Percentiles rank a stretch among this genome's conserved stretches.
These are phyloP conservation scores for Saccharomycopsis selenospora DNA, from an alignment of 805 yeast genomes.

Conservation along the genomic window DNA sequence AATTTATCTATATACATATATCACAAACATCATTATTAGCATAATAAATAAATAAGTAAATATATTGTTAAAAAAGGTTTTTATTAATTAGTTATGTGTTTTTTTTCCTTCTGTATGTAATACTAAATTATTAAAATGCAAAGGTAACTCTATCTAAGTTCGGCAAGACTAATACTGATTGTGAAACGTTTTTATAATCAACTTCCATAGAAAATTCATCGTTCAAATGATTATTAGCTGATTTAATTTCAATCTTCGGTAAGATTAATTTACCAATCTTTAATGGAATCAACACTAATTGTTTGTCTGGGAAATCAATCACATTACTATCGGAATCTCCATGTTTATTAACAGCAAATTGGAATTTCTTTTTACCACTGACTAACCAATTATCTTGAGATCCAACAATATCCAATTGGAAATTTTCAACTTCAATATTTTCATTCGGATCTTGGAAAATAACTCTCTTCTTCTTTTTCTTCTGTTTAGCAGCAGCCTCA, in stretches of 20 bases:
- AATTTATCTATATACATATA: too few species aligned
- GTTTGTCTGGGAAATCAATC: conserved; percentile 22
- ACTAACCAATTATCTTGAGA: conserved; percentile 71
- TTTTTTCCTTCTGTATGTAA: too few species aligned
- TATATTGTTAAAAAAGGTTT: too few species aligned
- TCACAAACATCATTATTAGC: too few species aligned
- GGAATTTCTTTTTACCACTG: conserved; percentile 58
- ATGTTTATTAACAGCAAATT: conserved; percentile 34
- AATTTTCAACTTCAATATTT: conserved; percentile 27
- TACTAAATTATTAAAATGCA: conserved; percentile 45
- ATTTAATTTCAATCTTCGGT: conserved; percentile 51
- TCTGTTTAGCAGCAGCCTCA: not conserved
- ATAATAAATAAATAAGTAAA: too few species aligned
- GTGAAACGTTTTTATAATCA: conserved; percentile 61
- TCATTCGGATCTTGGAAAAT: conserved; percentile 20
- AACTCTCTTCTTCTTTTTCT: conserved; percentile 19
- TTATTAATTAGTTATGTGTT: too few species aligned
- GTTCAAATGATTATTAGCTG: conserved; percentile 25
- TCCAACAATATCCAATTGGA: conserved; percentile 39
- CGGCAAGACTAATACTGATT: conserved; percentile 64
- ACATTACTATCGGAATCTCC: conserved; percentile 11
- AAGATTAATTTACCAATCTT: conserved; percentile 64
- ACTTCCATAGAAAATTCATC: conserved; percentile 44
- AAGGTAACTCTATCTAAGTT: conserved; percentile 56
- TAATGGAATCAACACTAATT: conserved; percentile 60